A percentile compares a stretch with the other conserved stretches of the same genome.
These are phyloP conservation scores for Mallotus nudiflorus DNA, from an alignment of 345 rosid genomes.

Conservation along the genomic window DNA sequence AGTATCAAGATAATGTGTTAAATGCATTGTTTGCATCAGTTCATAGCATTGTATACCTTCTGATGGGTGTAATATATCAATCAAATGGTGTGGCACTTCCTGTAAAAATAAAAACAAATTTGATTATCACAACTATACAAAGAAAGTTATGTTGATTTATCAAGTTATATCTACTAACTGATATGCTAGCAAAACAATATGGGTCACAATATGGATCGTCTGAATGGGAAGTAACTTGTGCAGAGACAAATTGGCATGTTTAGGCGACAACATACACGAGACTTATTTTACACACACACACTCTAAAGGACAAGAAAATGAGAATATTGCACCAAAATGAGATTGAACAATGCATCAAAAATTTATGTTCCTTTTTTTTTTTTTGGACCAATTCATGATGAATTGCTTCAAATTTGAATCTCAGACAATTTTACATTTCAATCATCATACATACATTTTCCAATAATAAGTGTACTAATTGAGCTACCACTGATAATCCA, in stretches of 20 bases:
- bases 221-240: background rate
- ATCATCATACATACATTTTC: background rate
- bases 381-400: background rate
- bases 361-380: background rate
- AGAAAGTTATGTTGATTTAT: background rate
- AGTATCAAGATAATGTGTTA: conserved; percentile 4
- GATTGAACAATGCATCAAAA: background rate
- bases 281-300: too few relatives aligned
- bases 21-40: conserved; percentile 14
- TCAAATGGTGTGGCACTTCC: conserved; percentile 88
- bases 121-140: background rate
- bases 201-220: background rate
- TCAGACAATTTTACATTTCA: too few relatives aligned
- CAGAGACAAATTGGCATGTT: background rate
- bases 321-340: background rate
- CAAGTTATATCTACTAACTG: background rate
- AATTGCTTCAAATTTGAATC: background rate
- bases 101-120: conserved; percentile 24
- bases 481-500: background rate
- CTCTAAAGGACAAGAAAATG: background rate
- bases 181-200: conserved; percentile 1
- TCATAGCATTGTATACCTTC: conserved; percentile 52
- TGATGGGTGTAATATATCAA: conserved; percentile 79
- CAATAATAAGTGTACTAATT: background rate
- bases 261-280: background rate